Base-by-base conservation (phyloP, 805 yeast genomes). In the Ogataea siamensis region DNA sequence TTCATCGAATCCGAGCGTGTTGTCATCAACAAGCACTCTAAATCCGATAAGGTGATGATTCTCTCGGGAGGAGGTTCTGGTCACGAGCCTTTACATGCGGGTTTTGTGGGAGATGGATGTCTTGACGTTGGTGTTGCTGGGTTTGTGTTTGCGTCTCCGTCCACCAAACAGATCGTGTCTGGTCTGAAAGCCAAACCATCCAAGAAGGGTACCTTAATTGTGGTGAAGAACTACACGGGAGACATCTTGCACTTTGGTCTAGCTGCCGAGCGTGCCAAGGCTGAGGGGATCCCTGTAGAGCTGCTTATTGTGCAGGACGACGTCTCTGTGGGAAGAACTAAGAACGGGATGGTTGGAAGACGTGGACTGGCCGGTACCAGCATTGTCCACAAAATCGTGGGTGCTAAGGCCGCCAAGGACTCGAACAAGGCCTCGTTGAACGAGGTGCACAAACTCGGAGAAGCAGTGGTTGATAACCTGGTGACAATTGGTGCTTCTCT, bases 11-110 rank as follows among this genome's bases (percentile, higher is more conserved):
- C 70, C 5, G 85, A 81, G 54, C 68, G 72, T 42, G 82, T 80
- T 5, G 70, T 78, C 8, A 74, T 63, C 58, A 64, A 68, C 42
- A 26, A 52, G 4, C 26, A 46, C 6, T 66, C 71, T 13, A 25
- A 53, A 14, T 45, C 63, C 37, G 63, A 69, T 18, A 83, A 85
- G 53, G 83, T 88, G 29, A 74, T 86, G 5, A 54, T 89, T 34
- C 65, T 89, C 18, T 80, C 95, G 22, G 96, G 97, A 43, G 98
- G 98, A 39, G 97, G 97, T 18, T 79, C 89, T 10, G 98, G 98
- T 32, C 98, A 89, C 57, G 98, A 89, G 62, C 97, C 97, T 17
- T 71, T 88, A 4, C 97, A 91, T 55, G 89, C 86, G 7, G 97
- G 96, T 0, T 89, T 79, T 58, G 88, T 89, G 15, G 97, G 97